Base-by-base conservation (phyloP, 2,329 filamentous ascomycete genomes). In the Cryphonectria radicalis region DNA sequence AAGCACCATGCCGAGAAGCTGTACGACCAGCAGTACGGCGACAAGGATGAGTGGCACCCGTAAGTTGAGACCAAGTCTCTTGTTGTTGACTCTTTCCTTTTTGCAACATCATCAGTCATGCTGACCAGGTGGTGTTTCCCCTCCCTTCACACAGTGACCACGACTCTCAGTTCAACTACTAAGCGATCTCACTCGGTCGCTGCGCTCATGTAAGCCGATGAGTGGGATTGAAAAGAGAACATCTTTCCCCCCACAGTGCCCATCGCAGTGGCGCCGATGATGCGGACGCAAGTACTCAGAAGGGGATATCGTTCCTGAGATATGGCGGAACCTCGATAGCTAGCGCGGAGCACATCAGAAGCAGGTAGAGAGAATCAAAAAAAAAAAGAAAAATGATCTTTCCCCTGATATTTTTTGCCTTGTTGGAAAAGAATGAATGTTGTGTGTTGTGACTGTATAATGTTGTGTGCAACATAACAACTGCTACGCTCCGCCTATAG, bases 21-120 rank as follows among this genome's bases (percentile, higher is more conserved):
- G 78, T 92, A 92, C 78, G 87, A 91, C 46, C 75, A 88, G 75
- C 89, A 91, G 79, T 91, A 92, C 79, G 83, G 85, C 63, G 75
- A 77, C 43, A 76, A 79, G 71, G 82, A 88, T 55, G 77, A 88
- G 77, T 91, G 87, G 76, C 82, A 90, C 80, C 88, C 89, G 85
- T 88, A 78, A 82, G 85, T 84, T 32, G 7, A n/a, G 40, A 60
- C 63, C n/a, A 6, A 10, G 46, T 19, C 7, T 11, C 46, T 4
- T n/a, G n/a, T n/a, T n/a, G n/a, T n/a, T 17, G 22, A 22, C 43
- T 13, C 17, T 22, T 46, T 46, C 17, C 17, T 0, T n/a, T 0
- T n/a, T n/a, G 11, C 14, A 63, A 22, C 3, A 4, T 32, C 7
- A 43, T 43, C 35, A 64, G 42, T 25, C n/a, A 40, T 17, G 22